Base-by-base conservation (phyloP, 371 early-diverging fungal genomes). In the Mortierella sp. region DNA sequence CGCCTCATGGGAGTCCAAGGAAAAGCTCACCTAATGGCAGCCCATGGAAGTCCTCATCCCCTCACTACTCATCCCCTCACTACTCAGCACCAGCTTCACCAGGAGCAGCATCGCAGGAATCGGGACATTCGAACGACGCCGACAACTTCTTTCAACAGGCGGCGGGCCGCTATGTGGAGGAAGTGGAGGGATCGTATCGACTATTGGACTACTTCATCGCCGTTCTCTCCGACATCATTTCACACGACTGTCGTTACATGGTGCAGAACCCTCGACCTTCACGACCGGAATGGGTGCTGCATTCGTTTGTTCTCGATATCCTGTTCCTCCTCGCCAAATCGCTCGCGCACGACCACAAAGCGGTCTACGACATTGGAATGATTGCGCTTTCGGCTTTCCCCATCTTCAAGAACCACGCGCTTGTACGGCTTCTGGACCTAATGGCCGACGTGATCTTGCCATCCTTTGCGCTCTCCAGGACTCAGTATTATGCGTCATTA, bases 221-320 rank as follows among this genome's bases (percentile, higher is more conserved):
- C 10, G 80, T 88, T 2, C 72, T 93, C 19, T 88, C 89, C 43
- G 93, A 93, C 55, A 72, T 93, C 10, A 83, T 93, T 11, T 78
- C 89, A 0, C 91, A 93, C 55, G 93, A 93, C 64, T 90, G 91
- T 76, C 90, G 90, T n/a, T 93, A 89, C 79, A 88, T 78, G 64
- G 77, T 90, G 16, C 84, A 89, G 11, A 87, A 90, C 54, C 90
- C 91, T 5, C 90, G 90, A 34, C 93, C 93, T 28, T 90, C 91
- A 9, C 87, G 91, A 26, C 93, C 93, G 16, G 90, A 91, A 0
- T 91, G 86, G 79, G 87, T 87, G 10, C 83, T 92, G 69, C 93
- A 93, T 67, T 84, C 90, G 1, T 69, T 92, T 19, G 78, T 92
- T 11, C 78, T 93, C 24, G 93, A 93, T 75, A 88, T 92, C n/a